These are phyloP conservation scores for Epichloe baconii DNA, from an alignment of 2,329 filamentous ascomycete genomes.

Conservation along the genomic window DNA sequence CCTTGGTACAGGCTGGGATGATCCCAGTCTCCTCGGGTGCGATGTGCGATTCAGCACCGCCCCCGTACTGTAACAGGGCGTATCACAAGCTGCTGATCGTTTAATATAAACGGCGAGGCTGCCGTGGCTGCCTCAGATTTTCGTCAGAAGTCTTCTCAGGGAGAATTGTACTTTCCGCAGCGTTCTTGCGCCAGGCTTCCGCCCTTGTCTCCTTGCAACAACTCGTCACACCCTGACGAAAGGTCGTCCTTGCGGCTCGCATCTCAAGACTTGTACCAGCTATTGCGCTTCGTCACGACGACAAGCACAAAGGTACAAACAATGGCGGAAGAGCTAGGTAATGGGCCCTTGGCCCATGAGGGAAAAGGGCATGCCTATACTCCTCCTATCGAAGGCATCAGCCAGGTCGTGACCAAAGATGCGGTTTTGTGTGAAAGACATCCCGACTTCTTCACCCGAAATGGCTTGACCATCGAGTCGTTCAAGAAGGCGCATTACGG, in stretches of 20 bases:
- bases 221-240: background rate
- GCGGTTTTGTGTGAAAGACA: constrained; percentile 11
- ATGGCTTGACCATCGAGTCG: constrained; percentile 24
- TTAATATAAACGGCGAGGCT: background rate
- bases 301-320: background rate
- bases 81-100: constrained; percentile 1
- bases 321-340: background rate
- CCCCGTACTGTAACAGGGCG: background rate
- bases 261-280: background rate
- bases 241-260: background rate
- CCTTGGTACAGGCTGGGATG: background rate
- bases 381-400: constrained; percentile 5
- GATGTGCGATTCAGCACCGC: background rate
- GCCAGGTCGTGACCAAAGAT: constrained; percentile 9
- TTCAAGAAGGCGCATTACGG: constrained; percentile 25
- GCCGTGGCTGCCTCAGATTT: background rate
- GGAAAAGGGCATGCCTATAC: background rate
- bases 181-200: background rate
- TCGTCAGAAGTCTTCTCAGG: background rate
- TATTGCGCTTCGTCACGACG: background rate
- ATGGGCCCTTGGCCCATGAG: background rate
- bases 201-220: background rate
- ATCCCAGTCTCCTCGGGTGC: background rate
- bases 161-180: background rate
- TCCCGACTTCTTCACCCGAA: constrained; percentile 22